Evolutionary conservation across 108 stramenopile species (phyloP).

Genomic region (Schizochytrium sp.): DNA sequence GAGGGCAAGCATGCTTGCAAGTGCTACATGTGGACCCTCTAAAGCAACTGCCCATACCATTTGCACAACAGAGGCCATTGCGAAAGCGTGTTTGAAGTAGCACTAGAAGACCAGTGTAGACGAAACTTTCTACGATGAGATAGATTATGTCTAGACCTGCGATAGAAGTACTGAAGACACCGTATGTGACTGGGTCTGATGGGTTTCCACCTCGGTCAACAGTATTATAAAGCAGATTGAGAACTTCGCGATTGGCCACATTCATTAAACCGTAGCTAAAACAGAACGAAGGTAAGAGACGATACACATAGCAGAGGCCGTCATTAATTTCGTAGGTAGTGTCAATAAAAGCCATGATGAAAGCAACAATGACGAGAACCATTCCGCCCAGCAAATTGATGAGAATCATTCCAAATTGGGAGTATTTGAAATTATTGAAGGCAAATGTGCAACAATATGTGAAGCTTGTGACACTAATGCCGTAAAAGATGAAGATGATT

Average conservation of each 20-base stretch:
- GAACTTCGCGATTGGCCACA: neutral
- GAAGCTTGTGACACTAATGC: constrained; percentile 31
- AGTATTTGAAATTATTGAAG: constrained; percentile 23
- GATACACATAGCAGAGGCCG: too few relatives aligned
- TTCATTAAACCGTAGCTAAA: constrained; percentile 60
- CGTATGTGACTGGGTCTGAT: neutral
- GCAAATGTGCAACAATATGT: constrained; percentile 27
- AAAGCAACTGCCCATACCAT: neutral
- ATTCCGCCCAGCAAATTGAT: constrained; percentile 46
- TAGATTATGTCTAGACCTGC: constrained; percentile 43
- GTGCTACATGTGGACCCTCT: too few relatives aligned
- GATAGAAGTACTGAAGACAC: neutral
- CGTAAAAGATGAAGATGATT: constrained; percentile 70
- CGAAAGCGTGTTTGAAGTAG: constrained; percentile 38
- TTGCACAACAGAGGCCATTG: neutral
- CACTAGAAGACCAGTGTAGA: neutral
- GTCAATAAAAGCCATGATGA: constrained; percentile 48
- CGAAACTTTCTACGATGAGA: neutral
- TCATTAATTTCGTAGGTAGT: neutral
- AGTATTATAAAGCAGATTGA: neutral
- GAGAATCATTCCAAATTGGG: constrained; percentile 15
- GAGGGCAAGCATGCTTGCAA: neutral
- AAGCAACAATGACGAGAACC: constrained; percentile 47
- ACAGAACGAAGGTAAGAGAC: constrained; percentile 56
- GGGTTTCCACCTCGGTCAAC: constrained; percentile 2